Conservation (phyloP, 148 eudicot genomes). For the Mesembryanthemum crystallinum region DNA sequence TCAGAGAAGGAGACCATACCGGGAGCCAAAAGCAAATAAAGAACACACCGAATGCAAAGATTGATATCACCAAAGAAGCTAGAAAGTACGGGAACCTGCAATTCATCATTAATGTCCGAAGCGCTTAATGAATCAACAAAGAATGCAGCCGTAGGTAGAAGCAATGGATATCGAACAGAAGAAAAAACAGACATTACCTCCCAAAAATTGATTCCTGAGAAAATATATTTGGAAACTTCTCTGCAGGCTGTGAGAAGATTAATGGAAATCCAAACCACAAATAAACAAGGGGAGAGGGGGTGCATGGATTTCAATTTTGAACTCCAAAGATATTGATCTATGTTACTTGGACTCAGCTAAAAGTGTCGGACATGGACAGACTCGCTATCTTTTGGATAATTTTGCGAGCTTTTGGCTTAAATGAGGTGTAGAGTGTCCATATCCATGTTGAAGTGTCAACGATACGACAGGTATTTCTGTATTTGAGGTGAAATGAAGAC, state of each 20-base stretch:
- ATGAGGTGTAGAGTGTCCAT: no score
- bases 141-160: background rate
- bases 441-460: no score
- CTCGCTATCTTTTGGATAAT: no score
- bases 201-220: constrained; percentile 42
- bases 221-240: constrained; percentile 42
- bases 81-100: constrained; percentile 51
- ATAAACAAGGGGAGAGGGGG: background rate
- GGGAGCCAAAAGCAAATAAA: constrained; percentile 43
- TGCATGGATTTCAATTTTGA: background rate
- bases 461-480: no score
- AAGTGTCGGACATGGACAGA: no score
- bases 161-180: background rate
- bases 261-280: background rate
- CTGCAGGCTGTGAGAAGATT: constrained; percentile 43
- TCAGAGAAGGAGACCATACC: constrained; percentile 25
- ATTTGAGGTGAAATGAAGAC: no score
- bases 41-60: constrained; percentile 31
- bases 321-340: no score
- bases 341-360: no score
- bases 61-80: constrained; percentile 42
- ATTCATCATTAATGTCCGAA: background rate
- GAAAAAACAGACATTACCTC: constrained; percentile 27
- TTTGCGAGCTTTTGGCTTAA: no score
- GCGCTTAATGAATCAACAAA: background rate